Evolutionary conservation across 2,329 filamentous ascomycete genomes (phyloP).

Genomic region (Cercospora nicotianae): DNA sequence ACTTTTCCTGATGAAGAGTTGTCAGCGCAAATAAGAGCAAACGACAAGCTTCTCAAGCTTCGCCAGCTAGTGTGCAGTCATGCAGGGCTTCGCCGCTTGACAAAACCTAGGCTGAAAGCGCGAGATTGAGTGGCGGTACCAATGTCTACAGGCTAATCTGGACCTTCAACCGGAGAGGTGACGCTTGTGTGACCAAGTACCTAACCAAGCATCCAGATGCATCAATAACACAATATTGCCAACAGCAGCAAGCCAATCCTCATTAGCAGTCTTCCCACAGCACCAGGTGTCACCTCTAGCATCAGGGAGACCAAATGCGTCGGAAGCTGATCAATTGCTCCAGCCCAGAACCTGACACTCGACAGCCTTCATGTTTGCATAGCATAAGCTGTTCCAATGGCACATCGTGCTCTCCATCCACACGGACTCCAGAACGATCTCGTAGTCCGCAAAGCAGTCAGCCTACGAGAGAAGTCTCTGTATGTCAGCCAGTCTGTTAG

Average conservation of each 20-base stretch:
- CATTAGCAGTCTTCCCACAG: not conserved
- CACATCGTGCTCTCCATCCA: not conserved
- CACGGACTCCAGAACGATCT: not conserved
- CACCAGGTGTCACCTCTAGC: not conserved
- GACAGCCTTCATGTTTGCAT: not conserved
- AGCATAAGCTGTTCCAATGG: not conserved
- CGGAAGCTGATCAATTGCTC: not conserved
- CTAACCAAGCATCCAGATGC: not conserved
- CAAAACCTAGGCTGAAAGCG: not conserved
- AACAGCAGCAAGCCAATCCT: not conserved
- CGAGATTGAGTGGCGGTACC: not conserved
- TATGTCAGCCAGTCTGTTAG: conserved; percentile 48
- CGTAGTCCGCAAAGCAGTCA: not conserved
- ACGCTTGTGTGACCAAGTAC: not conserved
- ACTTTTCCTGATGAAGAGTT: not conserved
- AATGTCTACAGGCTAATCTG: not conserved
- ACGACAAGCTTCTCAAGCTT: not conserved
- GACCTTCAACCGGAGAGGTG: not conserved
- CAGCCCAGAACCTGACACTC: too few species aligned
- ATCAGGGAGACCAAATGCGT: not conserved
- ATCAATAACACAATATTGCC: not conserved
- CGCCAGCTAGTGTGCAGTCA: not conserved
- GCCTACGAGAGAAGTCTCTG: conserved; percentile 40
- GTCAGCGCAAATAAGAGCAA: not conserved
- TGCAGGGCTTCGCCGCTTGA: not conserved